These are phyloP conservation scores for Filobasidium uniguttulatum DNA, from an alignment of 1,284 basidiomycete genomes.

Conservation along the genomic window DNA sequence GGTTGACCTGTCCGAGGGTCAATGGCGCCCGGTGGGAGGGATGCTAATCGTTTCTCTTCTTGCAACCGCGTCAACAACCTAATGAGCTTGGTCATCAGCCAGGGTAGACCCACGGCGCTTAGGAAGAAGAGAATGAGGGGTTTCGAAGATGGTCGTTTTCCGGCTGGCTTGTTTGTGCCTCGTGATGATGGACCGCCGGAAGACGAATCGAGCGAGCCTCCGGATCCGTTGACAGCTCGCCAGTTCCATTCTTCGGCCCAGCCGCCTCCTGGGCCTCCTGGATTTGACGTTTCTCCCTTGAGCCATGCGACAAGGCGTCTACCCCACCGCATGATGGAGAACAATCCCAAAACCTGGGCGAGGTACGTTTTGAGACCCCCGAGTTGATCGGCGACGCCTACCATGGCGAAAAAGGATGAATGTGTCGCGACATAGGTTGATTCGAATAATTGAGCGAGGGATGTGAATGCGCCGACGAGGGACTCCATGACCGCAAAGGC, in stretches of 20 bases:
- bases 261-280: constrained; percentile 33
- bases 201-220: constrained; percentile 12
- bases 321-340: constrained; percentile 69
- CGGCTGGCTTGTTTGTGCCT: constrained; percentile 9
- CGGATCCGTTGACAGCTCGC: constrained; percentile 14
- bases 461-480: constrained; percentile 89
- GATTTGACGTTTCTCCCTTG: constrained; percentile 35
- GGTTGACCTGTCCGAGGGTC: no score
- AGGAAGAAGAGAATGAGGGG: constrained; percentile 89
- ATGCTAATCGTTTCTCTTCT: constrained; percentile 22
- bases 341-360: constrained; percentile 82
- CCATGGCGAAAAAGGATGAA: constrained; percentile 96
- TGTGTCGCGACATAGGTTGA: constrained; percentile 98
- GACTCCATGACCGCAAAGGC: constrained; percentile 88
- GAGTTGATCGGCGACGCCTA: constrained; percentile 93
- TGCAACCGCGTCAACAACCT: constrained; percentile 58
- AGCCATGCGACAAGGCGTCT: constrained; percentile 35
- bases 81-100: constrained; percentile 83
- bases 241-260: constrained; percentile 37
- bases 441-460: constrained; percentile 95
- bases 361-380: constrained; percentile 79
- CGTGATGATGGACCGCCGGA: constrained; percentile 9
- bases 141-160: constrained; percentile 62
- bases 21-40: constrained; percentile 9
- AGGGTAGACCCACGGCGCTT: constrained; percentile 88